Evolutionary conservation across 108 stramenopile genomes (phyloP).

Genomic region (Aurantiochytrium sp.): DNA sequence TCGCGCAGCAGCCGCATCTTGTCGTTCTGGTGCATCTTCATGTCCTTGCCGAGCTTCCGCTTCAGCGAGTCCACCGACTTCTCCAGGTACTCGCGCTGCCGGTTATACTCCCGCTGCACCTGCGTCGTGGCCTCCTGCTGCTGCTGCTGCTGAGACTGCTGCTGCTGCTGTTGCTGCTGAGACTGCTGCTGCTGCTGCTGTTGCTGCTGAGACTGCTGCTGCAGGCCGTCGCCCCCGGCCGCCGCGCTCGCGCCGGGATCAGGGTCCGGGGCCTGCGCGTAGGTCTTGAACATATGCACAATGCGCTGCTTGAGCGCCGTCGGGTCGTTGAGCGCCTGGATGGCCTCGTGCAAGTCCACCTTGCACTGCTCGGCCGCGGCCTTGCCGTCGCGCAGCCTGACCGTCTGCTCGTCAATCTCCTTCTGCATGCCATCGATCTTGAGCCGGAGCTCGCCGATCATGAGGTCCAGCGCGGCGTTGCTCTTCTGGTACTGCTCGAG

Average conservation of each 20-base stretch:
- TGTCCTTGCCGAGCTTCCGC: constrained; percentile 34
- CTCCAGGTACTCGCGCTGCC: constrained; percentile 52
- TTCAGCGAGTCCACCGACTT: constrained; percentile 43
- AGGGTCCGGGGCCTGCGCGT: not conserved
- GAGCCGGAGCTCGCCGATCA: constrained; percentile 59
- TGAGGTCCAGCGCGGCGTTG: constrained; percentile 57
- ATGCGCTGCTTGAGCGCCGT: constrained; percentile 8
- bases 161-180: constrained; percentile 7
- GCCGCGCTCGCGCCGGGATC: not conserved
- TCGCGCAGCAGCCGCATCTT: constrained; percentile 49
- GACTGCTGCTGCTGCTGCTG: constrained; percentile 22
- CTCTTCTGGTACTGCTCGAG: constrained; percentile 61
- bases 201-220: not conserved
- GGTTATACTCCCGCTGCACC: constrained; percentile 47
- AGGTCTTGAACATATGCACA: constrained; percentile 38
- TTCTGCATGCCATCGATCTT: constrained; percentile 56
- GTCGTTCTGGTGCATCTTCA: constrained; percentile 38
- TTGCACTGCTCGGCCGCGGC: constrained; percentile 35
- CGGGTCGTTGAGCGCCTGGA: not conserved
- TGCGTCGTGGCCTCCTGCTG: constrained; percentile 39
- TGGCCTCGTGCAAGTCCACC: constrained; percentile 39
- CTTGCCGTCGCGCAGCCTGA: constrained; percentile 40
- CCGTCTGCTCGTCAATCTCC: constrained; percentile 39
- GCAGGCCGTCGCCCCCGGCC: not conserved
- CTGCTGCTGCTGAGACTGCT: not conserved